A percentile compares a stretch with the other conserved stretches of the same genome.
Conservation (phyloP, 2,329 filamentous ascomycete species). For the Fusarium mangiferae region DNA sequence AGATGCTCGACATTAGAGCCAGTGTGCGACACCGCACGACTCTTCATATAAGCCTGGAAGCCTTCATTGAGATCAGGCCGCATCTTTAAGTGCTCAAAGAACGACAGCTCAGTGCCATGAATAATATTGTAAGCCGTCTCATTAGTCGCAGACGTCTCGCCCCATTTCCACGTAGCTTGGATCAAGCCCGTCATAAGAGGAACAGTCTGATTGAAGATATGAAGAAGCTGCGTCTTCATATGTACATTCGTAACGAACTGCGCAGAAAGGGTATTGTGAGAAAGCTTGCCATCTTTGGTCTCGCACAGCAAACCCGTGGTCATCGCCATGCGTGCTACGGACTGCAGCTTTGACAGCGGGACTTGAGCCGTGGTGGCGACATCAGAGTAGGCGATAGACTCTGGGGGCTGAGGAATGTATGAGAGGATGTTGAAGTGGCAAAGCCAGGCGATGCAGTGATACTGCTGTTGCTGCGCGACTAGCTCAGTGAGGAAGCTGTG, state of each 20-base stretch:
- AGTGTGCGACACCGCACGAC: constrained; percentile 26
- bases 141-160: constrained; percentile 33
- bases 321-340: constrained; percentile 51
- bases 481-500: constrained; percentile 32
- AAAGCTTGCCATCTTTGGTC: constrained; percentile 40
- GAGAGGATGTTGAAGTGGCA: constrained; percentile 28
- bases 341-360: constrained; percentile 8
- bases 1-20: constrained; percentile 28
- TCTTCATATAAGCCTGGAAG: constrained; percentile 28
- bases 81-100: constrained; percentile 48
- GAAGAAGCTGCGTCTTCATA: constrained; percentile 46
- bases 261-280: constrained; percentile 48
- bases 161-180: constrained; percentile 44
- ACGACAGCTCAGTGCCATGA: constrained; percentile 37
- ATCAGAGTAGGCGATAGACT: constrained; percentile 1
- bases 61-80: not conserved
- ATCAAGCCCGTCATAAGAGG: constrained; percentile 39
- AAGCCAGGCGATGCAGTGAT: constrained; percentile 30
- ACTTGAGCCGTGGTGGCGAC: constrained; percentile 13
- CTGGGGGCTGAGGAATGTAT: constrained; percentile 3
- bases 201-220: constrained; percentile 43
- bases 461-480: constrained; percentile 28
- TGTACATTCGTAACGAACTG: constrained; percentile 40
- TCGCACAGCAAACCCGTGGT: constrained; percentile 49
- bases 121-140: constrained; percentile 48